Evolutionary conservation across 179 eudicot genomes (phyloP).

Genomic region (Spergularia azorica): DNA sequence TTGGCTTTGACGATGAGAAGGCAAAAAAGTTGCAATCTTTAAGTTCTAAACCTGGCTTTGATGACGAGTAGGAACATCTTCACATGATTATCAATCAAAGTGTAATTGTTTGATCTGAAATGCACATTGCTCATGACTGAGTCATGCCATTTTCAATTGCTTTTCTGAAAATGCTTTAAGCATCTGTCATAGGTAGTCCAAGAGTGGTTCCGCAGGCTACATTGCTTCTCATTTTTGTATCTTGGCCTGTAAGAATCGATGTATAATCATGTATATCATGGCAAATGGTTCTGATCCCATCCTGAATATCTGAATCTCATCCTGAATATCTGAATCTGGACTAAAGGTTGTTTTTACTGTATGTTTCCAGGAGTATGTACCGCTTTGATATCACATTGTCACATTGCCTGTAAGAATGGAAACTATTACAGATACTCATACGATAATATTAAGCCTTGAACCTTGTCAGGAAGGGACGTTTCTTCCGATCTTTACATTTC

Average conservation of each 20-base stretch:
- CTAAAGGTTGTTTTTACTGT: not conserved
- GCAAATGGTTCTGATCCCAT: not conserved
- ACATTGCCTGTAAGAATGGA: not conserved
- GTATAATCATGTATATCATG: not conserved
- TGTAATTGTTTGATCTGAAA: conserved; percentile 27
- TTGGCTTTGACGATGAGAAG: conserved; percentile 81
- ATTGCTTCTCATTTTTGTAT: not conserved
- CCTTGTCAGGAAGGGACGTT: not conserved
- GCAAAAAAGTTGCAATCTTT: conserved; percentile 58
- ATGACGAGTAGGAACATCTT: conserved; percentile 32
- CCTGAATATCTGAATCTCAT: not conserved
- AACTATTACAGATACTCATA: not conserved
- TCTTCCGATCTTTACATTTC: not conserved
- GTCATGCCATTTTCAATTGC: not conserved
- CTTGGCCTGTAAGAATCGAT: not conserved
- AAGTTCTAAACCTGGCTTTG: conserved; percentile 53
- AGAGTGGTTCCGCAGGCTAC: conserved; percentile 1
- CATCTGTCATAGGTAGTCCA: not conserved
- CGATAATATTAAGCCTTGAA: not conserved
- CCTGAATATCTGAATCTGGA: not conserved
- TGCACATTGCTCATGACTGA: conserved; percentile 8
- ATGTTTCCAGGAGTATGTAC: not conserved
- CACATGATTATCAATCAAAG: conserved; percentile 6
- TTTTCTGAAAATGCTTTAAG: not conserved
- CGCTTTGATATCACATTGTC: not conserved